Base-by-base conservation (phyloP, 306 rosid genomes). In the Lathyrus aphaca region DNA sequence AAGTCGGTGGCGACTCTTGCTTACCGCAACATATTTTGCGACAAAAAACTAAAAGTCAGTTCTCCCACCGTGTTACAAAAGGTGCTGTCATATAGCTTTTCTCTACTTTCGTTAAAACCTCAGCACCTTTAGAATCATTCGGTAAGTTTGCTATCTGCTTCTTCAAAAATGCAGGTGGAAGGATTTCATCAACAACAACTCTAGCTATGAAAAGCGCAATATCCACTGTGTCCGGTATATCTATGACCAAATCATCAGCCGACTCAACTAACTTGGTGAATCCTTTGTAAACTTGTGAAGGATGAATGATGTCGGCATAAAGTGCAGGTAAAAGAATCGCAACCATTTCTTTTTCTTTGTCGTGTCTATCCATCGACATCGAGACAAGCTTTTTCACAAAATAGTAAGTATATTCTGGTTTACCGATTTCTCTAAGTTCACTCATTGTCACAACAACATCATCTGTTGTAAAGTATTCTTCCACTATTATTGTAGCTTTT, bases 161-260 rank as follows among this genome's bases (percentile, higher is more conserved):
- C 71, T 82, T 88, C 68, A 88, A 32, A 66, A 88, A 88, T 64
- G 87, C 86, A 9, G 95, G 95, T 23, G 95, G 95, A 61, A 88
- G 91, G 45, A 88, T 88, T 77, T 83, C 95, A 42, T 88, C 95
- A 73, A 88, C 95, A n/a, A 86, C 89, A 9, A 87, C 95, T 59
- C 95, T 72, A 16, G 95, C 88, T 73, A 88, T 51, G 80, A 88
- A 88, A 68, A 88, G 75, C 3, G 95, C 95, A 59, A 88, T 82
- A 73, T 88, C 95, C 3, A 88, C 80, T 0, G 91, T 57, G 74
- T 85, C 94, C 0, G 94, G 94, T 63, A 88, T 86, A 37, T 88
- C 95, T 3, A 88, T 91, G 19, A 86, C 82, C 81, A 86, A 78
- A 58, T 85, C 91, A 49, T 88, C 95, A 2, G 91, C 84, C 25